Conservation (phyloP, 768 basidiomycete genomes). For the Rhizopogon roseolus region DNA sequence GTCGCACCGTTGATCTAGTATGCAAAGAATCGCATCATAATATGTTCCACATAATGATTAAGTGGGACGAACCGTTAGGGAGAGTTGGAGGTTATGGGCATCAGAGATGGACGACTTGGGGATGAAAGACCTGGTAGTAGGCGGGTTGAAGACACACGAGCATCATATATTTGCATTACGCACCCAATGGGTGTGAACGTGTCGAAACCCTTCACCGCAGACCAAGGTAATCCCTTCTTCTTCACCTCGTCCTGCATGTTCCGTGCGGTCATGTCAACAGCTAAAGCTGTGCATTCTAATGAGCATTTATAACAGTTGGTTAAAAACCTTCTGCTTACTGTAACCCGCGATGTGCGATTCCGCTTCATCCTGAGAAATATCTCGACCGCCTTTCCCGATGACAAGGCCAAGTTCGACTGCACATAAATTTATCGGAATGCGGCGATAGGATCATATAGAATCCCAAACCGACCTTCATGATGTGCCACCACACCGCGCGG, state of each 20-base stretch:
- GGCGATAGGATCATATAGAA: background rate
- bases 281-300: conserved; percentile 55
- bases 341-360: conserved; percentile 86
- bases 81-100: conserved; percentile 71
- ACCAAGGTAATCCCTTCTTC: conserved; percentile 94
- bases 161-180: conserved; percentile 4
- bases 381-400: conserved; percentile 82
- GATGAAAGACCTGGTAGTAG: conserved; percentile 61
- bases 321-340: conserved; percentile 40
- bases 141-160: conserved; percentile 3
- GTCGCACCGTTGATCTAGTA: conserved; percentile 73
- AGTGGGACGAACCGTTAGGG: conserved; percentile 54
- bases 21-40: background rate
- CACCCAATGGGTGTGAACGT: conserved; percentile 93
- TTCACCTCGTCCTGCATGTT: conserved; percentile 94
- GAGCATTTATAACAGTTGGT: too few species aligned
- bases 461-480: conserved; percentile 67
- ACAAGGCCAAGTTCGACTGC: conserved; percentile 95
- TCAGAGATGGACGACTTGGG: conserved; percentile 66
- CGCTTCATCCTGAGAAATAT: conserved; percentile 72
- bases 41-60: background rate
- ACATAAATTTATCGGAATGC: background rate
- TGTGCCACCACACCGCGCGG: conserved; percentile 81
- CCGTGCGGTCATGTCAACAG: conserved; percentile 94
- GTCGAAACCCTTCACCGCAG: conserved; percentile 95